A percentile compares a stretch with the other conserved stretches of the same genome.
Evolutionary conservation across 768 basidiomycete species (phyloP).

Genomic region (Xerocomus brunneocitrinus): DNA sequence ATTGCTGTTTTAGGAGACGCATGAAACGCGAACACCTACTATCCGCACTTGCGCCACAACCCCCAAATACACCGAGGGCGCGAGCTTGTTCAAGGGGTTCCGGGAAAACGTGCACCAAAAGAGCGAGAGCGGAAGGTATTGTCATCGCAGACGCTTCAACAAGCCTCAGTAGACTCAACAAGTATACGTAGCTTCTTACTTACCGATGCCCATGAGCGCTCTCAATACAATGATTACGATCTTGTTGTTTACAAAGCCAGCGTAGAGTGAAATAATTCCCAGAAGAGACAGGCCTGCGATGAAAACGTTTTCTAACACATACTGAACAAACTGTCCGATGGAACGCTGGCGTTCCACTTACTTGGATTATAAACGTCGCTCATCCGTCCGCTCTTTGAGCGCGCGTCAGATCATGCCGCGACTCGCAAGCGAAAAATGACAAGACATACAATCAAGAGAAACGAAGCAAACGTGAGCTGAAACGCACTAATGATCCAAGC

Average conservation of each 20-base stretch:
- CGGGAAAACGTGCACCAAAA: constrained; percentile 49
- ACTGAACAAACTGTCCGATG: constrained; percentile 26
- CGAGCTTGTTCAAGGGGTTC: constrained; percentile 42
- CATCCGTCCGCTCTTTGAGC: constrained; percentile 22
- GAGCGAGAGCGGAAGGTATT: constrained; percentile 46
- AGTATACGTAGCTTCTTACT: neutral
- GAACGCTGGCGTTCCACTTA: constrained; percentile 16
- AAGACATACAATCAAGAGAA: constrained; percentile 26
- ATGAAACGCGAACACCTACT: constrained; percentile 18
- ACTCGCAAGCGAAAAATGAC: neutral
- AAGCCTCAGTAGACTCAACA: constrained; percentile 1
- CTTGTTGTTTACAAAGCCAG: constrained; percentile 45
- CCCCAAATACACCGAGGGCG: constrained; percentile 45
- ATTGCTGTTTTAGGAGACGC: neutral
- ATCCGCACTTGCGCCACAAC: constrained; percentile 44
- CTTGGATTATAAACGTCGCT: constrained; percentile 30
- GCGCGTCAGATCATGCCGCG: constrained; percentile 7
- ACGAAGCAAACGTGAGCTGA: constrained; percentile 45
- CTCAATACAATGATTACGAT: constrained; percentile 48
- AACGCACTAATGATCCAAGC: constrained; percentile 43
- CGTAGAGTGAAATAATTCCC: constrained; percentile 40
- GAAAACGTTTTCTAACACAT: constrained; percentile 40
- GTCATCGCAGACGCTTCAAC: constrained; percentile 43
- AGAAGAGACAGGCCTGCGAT: constrained; percentile 37
- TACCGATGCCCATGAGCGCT: constrained; percentile 47